Conservation (phyloP, 164 flowering plant species). For the Stephania yunnanensis region DNA sequence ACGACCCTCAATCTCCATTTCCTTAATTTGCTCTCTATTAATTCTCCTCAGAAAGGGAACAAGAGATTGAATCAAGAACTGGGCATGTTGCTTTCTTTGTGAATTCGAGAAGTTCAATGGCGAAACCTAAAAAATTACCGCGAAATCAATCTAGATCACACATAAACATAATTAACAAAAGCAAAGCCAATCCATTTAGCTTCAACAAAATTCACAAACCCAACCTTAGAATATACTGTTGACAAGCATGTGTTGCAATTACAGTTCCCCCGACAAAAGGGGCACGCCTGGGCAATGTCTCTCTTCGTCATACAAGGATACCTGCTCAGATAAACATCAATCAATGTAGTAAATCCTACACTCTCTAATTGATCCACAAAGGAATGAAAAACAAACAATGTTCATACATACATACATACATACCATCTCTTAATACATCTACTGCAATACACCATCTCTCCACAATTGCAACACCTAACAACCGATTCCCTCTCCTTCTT, state of each 20-base stretch:
- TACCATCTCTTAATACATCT: slow-evolving; percentile 57
- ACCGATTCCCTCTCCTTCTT: slow-evolving; percentile 29
- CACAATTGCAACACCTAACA: slow-evolving; percentile 48
- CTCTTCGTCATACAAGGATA: slow-evolving; percentile 43
- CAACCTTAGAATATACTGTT: slow-evolving; percentile 44
- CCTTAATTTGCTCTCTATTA: slow-evolving; percentile 45
- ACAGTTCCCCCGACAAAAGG: slow-evolving; percentile 64
- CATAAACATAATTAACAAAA: not conserved
- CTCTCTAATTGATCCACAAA: too few relatives aligned
- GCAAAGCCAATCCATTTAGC: not conserved
- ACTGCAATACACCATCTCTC: slow-evolving; percentile 39
- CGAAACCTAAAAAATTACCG: slow-evolving; percentile 31
- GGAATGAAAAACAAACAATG: not conserved
- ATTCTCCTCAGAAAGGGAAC: slow-evolving; percentile 57
- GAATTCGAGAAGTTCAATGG: slow-evolving; percentile 23
- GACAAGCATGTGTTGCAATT: slow-evolving; percentile 63
- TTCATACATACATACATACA: not conserved
- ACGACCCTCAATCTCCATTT: slow-evolving; percentile 51
- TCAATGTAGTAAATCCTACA: not conserved
- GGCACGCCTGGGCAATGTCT: slow-evolving; percentile 47
- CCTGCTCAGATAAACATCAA: slow-evolving; percentile 25
- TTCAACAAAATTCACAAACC: not conserved
- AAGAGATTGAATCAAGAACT: slow-evolving; percentile 38
- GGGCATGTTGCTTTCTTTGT: slow-evolving; percentile 43
- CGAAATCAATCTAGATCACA: not conserved